A percentile compares a stretch with the other conserved stretches of the same genome.
These are phyloP conservation scores for Sugiyamaella smithiae DNA, from an alignment of 805 yeast species.

Conservation along the genomic window DNA sequence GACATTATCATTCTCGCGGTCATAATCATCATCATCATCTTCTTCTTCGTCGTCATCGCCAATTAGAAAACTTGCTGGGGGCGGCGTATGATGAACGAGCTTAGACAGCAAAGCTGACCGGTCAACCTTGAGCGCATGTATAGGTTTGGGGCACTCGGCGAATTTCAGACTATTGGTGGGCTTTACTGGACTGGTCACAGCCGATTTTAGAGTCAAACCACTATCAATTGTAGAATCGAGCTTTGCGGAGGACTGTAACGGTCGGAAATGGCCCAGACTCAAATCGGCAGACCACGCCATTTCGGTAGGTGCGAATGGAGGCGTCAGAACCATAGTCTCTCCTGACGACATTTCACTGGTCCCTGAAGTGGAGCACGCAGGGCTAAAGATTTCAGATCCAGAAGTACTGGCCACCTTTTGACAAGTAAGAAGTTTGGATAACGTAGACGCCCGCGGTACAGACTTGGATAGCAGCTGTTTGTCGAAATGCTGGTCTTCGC, in stretches of 20 bases:
- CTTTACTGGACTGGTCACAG: background rate
- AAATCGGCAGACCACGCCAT: background rate
- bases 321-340: background rate
- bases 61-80: slow-evolving; percentile 3
- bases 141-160: slow-evolving; percentile 14
- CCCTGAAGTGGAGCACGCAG: background rate
- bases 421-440: slow-evolving; percentile 3
- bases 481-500: background rate
- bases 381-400: background rate
- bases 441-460: slow-evolving; percentile 1
- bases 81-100: slow-evolving; percentile 11
- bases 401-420: background rate
- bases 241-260: background rate
- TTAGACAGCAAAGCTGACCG: slow-evolving; percentile 1
- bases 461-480: slow-evolving; percentile 1
- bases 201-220: background rate
- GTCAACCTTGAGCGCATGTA: background rate
- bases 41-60: slow-evolving; percentile 13
- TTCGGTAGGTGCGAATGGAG: background rate
- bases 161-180: background rate
- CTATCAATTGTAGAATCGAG: background rate
- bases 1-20: slow-evolving; percentile 17
- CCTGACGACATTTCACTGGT: background rate
- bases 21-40: slow-evolving; percentile 15
- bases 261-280: background rate